Base-by-base conservation (phyloP, 371 early-diverging fungal species). In the Rhizopus sp. region DNA sequence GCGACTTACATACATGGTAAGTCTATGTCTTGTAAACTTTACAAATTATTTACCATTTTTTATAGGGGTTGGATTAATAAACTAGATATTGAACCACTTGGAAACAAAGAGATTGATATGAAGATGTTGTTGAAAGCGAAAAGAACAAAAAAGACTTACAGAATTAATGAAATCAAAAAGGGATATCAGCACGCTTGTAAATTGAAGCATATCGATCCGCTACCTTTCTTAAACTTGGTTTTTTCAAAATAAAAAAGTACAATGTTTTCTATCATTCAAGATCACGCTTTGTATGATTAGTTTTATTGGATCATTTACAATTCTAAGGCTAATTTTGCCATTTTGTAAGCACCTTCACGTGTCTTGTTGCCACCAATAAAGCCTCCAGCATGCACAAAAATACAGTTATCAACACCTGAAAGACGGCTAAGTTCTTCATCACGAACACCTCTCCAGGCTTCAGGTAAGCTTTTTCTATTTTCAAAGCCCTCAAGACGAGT, bases 321-420 rank as follows among this genome's bases (percentile, higher is more conserved):
- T 63, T 78, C 76, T 17, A 78, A 50, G 42, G 79, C 72, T 50
- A 73, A 61, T 57, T 68, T 71, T 44, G 79, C 79, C 79, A 78
- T 78, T 39, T 78, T 72, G 48, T 64, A 73, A 16, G 56, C 74
- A 64, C 79, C 79, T 53, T 78, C 69, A 31, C 76, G 72, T 30
- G 73, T 53, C 54, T 75, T 78, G 64, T 78, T 78, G 6, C 79
- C 79, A 54, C 57, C 57, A 55, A 66, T 66, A 17, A 63, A 66
- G 15, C 99, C 99, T 10, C 90, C 82, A 64, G 93, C 92, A 68
- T 99, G 99, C 10, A 98, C 95, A 83, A 99, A 99, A 37, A 94
- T 81, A 58, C 93, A 90, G 15, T 87, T 94, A 12, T 88, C 84
- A 44, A 97, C 82, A 8, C 89, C 88, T 29, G 88, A 75, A 39